A percentile compares a stretch with the other conserved stretches of the same genome.
Conservation (phyloP, 805 yeast genomes). For the Cyberlindnera petersonii region DNA sequence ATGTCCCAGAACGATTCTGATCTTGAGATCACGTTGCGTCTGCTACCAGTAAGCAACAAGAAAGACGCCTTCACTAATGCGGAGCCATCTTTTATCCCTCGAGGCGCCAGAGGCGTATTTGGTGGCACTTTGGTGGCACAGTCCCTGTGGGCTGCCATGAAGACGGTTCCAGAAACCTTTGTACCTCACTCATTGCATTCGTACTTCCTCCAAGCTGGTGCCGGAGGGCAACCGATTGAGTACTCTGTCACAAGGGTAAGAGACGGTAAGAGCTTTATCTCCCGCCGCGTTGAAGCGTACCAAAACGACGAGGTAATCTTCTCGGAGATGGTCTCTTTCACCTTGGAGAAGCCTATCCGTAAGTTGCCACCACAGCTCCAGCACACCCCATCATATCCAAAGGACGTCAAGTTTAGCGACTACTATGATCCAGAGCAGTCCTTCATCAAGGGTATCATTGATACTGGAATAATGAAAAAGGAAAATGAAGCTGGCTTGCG, state of each 20-base stretch:
- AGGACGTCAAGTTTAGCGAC: conserved; percentile 13
- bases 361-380: conserved; percentile 13
- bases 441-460: conserved; percentile 14
- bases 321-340: conserved; percentile 42
- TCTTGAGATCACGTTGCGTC: conserved; percentile 17
- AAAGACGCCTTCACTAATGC: conserved; percentile 17
- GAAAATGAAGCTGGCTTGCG: conserved; percentile 5
- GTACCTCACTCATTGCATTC: conserved; percentile 61
- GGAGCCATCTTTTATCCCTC: conserved; percentile 35
- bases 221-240: conserved; percentile 39
- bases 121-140: conserved; percentile 72
- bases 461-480: conserved; percentile 11
- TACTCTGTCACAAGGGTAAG: conserved; percentile 52
- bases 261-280: conserved; percentile 49
- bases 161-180: conserved; percentile 43
- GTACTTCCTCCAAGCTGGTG: conserved; percentile 56
- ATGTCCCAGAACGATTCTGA: conserved; percentile 14
- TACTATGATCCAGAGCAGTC: conserved; percentile 15
- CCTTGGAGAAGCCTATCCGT: conserved; percentile 8
- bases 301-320: conserved; percentile 52
- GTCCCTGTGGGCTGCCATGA: conserved; percentile 55
- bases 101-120: conserved; percentile 61
- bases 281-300: conserved; percentile 49
- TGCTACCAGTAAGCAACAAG: conserved; percentile 7
- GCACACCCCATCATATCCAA: conserved; percentile 19